Base-by-base conservation (phyloP, 805 yeast species). In the Schwanniomyces pseudopolymorphus region DNA sequence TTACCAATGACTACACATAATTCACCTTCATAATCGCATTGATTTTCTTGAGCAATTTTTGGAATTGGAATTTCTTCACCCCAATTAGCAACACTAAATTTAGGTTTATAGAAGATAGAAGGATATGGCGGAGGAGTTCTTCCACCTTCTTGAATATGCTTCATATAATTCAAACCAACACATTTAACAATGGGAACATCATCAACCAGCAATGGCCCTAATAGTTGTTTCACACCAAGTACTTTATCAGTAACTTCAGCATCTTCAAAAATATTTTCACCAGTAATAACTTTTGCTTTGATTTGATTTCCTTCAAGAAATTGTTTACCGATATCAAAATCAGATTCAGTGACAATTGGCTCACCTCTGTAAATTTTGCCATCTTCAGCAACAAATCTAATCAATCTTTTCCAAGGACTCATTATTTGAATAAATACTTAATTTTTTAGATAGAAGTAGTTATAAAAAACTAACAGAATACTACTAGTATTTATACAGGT, bases 21-120 rank as follows among this genome's bases (percentile, higher is more conserved):
- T 54, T 80, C 85, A 25, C 76, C 77, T 53, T 80, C 84, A 51
- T 80, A 80, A 57, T 80, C 84, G 10, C 74, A 63, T 53, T 70
- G 46, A 14, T 55, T 55, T 53, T 72, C 53, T 53, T 67, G 77
- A 31, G 67, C 70, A 40, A 68, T 59, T 25, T 52, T 51, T 16
- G 79, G 79, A 14, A 80, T 75, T 1, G 63, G 59, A 39, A 80
- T 74, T 6, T 63, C 62, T 40, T 67, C 74, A 6, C 51, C 50
- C 4, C 81, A 80, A 5, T 75, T 79, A 22, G 62, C 59, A 11
- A 80, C 48, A 2, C 81, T 64, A 10, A 77, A 69, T 0, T 62
- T 58, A 4, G 84, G 83, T 61, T 79, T 79, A 60, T 67, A 74
- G 58, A 79, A 78, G 14, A 79, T 54, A 19, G 77, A 68, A 3